A percentile compares a stretch with the other conserved stretches of the same genome.
phyloP scores from a whole-genome alignment of 441 rosid genomes.

The Gossypium laxum region DNA sequence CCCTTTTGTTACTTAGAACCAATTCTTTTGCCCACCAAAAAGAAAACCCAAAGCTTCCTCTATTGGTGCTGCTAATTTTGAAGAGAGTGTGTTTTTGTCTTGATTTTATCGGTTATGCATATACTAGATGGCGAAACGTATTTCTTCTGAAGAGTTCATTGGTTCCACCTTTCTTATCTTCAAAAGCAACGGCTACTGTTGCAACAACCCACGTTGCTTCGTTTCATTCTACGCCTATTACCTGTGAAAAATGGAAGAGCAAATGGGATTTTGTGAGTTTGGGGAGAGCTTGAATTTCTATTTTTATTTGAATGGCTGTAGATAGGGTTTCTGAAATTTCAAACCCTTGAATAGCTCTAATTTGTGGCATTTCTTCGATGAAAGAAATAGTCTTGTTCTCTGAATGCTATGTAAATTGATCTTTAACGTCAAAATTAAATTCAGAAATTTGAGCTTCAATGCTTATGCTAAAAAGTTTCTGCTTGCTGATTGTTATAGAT shows the following conservation, averaged over 20 bases:
- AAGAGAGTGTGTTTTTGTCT: background rate
- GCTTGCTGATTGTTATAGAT: background rate
- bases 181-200: conserved; percentile 12
- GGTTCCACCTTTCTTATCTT: conserved; percentile 20
- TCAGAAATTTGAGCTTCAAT: background rate
- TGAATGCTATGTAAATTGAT: background rate
- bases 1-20: background rate
- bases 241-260: conserved; percentile 38
- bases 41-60: background rate
- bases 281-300: background rate
- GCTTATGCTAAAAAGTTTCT: background rate
- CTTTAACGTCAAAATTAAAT: too few species aligned
- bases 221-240: conserved; percentile 43
- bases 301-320: background rate
- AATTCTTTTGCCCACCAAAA: background rate
- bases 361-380: background rate
- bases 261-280: conserved; percentile 39
- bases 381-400: background rate
- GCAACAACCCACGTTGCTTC: conserved; percentile 23
- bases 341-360: background rate
- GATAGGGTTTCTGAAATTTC: background rate
- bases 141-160: conserved; percentile 24
- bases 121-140: conserved; percentile 42
- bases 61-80: background rate
- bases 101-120: conserved; percentile 29